Conservation (phyloP, 805 yeast species). For the Lipomyces chichibuensis region DNA sequence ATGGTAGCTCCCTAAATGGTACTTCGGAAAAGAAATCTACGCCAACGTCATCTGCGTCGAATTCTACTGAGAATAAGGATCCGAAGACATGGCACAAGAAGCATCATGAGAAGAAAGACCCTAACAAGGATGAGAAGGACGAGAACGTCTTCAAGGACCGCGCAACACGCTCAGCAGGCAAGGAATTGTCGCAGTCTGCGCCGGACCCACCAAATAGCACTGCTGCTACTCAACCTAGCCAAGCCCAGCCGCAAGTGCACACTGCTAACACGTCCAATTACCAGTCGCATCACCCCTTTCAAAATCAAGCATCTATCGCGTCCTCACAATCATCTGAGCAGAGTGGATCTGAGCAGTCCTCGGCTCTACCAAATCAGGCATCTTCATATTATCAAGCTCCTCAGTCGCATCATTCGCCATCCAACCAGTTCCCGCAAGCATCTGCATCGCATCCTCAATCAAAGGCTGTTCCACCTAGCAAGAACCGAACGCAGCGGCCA, state of each 20-base stretch:
- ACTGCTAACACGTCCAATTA: background rate
- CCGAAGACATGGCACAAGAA: slow-evolving; percentile 14
- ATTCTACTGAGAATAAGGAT: slow-evolving; percentile 15
- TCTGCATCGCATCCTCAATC: slow-evolving; percentile 6
- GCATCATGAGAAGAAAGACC: slow-evolving; percentile 23
- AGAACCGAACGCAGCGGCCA: slow-evolving; percentile 20
- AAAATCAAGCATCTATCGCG: background rate
- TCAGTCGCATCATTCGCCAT: slow-evolving; percentile 14
- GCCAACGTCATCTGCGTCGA: slow-evolving; percentile 11
- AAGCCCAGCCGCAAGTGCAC: slow-evolving; percentile 2
- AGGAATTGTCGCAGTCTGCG: slow-evolving; percentile 2
- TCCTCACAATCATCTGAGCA: background rate
- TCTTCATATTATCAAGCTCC: slow-evolving; percentile 5
- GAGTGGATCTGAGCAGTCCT: background rate
- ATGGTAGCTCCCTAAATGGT: slow-evolving; percentile 25
- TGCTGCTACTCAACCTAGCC: background rate
- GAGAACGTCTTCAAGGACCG: slow-evolving; percentile 5
- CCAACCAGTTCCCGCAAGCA: slow-evolving; percentile 2
- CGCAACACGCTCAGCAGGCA: slow-evolving; percentile 1
- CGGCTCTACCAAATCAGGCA: background rate
- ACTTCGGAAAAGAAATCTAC: slow-evolving; percentile 24
- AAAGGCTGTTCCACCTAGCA: slow-evolving; percentile 14
- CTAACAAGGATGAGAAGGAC: slow-evolving; percentile 14
- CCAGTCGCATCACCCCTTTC: slow-evolving; percentile 4
- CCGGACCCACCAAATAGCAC: background rate